Evolutionary conservation across 441 rosid genomes (phyloP).

Genomic region (Eugenia klotzschiana): DNA sequence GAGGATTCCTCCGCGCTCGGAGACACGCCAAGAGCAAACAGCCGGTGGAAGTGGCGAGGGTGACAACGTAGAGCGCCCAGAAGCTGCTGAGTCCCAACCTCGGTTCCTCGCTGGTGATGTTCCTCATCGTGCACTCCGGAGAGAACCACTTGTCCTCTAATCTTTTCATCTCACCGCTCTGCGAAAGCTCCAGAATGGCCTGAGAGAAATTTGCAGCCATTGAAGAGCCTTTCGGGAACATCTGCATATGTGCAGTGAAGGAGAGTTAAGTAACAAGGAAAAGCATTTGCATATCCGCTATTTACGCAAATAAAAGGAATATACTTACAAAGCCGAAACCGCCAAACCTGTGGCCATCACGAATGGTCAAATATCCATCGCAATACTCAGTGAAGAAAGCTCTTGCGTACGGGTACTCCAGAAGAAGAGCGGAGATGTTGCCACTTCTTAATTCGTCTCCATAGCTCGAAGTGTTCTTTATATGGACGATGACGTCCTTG

Average conservation of each 20-base stretch:
- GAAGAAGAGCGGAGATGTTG: not conserved
- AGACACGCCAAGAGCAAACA: conserved; percentile 12
- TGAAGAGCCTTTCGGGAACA: conserved; percentile 37
- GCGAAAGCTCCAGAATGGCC: conserved; percentile 26
- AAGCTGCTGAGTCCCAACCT: conserved; percentile 1
- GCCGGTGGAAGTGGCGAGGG: conserved; percentile 16
- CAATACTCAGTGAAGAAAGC: conserved; percentile 2
- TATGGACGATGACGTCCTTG: not conserved
- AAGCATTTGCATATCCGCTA: not conserved
- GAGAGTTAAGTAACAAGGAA: not conserved
- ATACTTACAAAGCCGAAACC: conserved; percentile 5
- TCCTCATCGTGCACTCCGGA: not conserved
- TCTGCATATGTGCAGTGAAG: conserved; percentile 6
- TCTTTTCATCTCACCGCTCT: conserved; percentile 14
- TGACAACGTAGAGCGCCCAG: conserved; percentile 2
- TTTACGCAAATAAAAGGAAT: not conserved
- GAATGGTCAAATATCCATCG: not conserved
- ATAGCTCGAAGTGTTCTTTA: not conserved
- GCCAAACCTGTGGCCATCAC: not conserved
- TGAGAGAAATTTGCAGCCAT: conserved; percentile 24
- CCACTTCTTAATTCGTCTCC: not conserved
- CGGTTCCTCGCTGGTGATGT: not conserved
- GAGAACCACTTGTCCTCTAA: conserved; percentile 19
- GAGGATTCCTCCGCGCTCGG: not conserved
- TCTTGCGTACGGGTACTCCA: conserved; percentile 2